Conservation (phyloP, 208 protist species). For the Acanthamoeba triangularis region DNA sequence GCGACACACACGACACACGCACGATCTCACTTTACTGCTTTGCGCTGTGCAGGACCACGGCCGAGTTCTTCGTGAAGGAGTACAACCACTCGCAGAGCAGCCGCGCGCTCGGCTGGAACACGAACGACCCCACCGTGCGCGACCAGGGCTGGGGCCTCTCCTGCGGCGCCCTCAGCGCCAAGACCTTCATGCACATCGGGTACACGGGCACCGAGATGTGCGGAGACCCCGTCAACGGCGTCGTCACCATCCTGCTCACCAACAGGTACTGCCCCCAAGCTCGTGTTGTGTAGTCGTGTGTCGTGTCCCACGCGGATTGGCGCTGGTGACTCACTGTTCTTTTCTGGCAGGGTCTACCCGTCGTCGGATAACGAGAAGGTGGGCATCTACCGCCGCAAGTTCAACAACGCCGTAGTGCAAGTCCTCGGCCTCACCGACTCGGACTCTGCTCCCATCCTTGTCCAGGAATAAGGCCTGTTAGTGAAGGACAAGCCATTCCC, state of each 20-base stretch:
- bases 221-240: slow-evolving; percentile 73
- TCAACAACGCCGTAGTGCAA: slow-evolving; percentile 59
- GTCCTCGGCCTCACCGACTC: not conserved
- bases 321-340: not conserved
- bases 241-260: slow-evolving; percentile 80
- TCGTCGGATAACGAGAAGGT: slow-evolving; percentile 76
- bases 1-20: not conserved
- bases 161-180: slow-evolving; percentile 84
- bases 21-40: not conserved
- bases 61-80: slow-evolving; percentile 80
- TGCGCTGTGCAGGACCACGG: slow-evolving; percentile 77
- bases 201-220: slow-evolving; percentile 85
- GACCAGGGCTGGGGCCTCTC: slow-evolving; percentile 76
- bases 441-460: not conserved
- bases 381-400: slow-evolving; percentile 17
- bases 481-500: too few species aligned
- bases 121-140: slow-evolving; percentile 79
- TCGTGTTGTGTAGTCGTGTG: not conserved
- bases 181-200: slow-evolving; percentile 88
- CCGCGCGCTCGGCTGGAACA: slow-evolving; percentile 91
- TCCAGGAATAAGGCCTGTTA: too few species aligned
- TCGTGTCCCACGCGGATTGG: not conserved
- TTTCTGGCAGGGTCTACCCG: slow-evolving; percentile 79
- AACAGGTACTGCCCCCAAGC: slow-evolving; percentile 74
- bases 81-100: slow-evolving; percentile 85